phyloP scores from a whole-genome alignment of 202 grass and related monocot genomes.

The Cymbopogon flexuosus region DNA sequence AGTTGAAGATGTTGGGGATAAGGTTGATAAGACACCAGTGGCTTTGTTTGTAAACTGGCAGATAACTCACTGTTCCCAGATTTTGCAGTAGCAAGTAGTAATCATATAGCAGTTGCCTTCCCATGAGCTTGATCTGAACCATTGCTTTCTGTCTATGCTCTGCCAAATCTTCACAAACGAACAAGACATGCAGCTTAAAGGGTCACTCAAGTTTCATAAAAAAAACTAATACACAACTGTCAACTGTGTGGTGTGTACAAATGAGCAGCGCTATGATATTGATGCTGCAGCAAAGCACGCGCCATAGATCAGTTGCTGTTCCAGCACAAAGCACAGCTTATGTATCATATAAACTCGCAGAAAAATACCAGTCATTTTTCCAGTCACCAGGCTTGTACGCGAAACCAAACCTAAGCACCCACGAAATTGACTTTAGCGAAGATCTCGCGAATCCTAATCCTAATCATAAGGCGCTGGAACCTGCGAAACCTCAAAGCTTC shows the following conservation, averaged over 20 bases:
- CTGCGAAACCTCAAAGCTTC: not conserved
- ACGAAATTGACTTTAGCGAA: not conserved
- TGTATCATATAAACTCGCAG: too few species aligned
- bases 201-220: not conserved
- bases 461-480: not conserved
- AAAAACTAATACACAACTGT: not conserved
- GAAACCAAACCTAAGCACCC: not conserved
- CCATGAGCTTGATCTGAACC: not conserved
- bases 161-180: not conserved
- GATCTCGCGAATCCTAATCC: not conserved
- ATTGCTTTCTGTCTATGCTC: not conserved
- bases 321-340: not conserved
- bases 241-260: not conserved
- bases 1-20: not conserved
- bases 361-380: not conserved
- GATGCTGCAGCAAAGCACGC: not conserved
- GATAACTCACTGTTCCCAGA: not conserved
- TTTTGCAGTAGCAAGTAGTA: not conserved
- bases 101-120: not conserved
- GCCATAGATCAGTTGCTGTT: not conserved
- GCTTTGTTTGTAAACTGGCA: not conserved
- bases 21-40: not conserved
- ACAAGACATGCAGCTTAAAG: not conserved
- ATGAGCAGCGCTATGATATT: not conserved
- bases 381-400: not conserved